Percentiles rank a stretch among this genome's conserved stretches.
phyloP scores from a whole-genome alignment of 78 protist species.

The Protostelium mycophagum region DNA sequence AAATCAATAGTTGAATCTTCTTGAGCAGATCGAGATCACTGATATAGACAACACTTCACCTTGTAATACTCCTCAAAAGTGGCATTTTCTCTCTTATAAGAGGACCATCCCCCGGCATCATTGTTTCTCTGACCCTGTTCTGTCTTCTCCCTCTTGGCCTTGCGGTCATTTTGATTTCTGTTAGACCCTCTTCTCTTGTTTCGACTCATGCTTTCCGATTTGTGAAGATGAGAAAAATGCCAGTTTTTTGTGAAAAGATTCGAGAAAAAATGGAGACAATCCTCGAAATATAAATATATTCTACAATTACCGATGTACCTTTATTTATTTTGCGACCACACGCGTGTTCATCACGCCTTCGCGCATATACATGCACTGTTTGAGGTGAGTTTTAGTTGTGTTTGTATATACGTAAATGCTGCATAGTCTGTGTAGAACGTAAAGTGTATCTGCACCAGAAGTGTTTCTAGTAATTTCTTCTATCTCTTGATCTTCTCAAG shows the following conservation, averaged over 20 bases:
- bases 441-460: too few species aligned
- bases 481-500: too few species aligned
- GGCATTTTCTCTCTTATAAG: constrained; percentile 10
- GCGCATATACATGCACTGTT: background rate
- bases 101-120: constrained; percentile 4
- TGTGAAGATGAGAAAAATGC: background rate
- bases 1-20: background rate
- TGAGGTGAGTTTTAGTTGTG: background rate
- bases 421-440: too few species aligned
- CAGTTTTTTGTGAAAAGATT: background rate
- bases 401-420: too few species aligned
- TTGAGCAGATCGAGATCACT: background rate
- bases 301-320: too few species aligned
- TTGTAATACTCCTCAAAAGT: constrained; percentile 28
- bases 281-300: background rate
- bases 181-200: background rate
- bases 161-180: background rate
- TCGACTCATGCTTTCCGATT: background rate
- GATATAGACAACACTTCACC: background rate
- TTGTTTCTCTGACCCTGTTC: too few species aligned
- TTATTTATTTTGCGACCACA: too few species aligned
- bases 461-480: too few species aligned
- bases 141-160: constrained; percentile 13
- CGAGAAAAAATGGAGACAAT: background rate
- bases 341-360: too few species aligned